Evolutionary conservation across 257 asterid genomes (phyloP).

Genomic region (Fraxinus quadrangulata): DNA sequence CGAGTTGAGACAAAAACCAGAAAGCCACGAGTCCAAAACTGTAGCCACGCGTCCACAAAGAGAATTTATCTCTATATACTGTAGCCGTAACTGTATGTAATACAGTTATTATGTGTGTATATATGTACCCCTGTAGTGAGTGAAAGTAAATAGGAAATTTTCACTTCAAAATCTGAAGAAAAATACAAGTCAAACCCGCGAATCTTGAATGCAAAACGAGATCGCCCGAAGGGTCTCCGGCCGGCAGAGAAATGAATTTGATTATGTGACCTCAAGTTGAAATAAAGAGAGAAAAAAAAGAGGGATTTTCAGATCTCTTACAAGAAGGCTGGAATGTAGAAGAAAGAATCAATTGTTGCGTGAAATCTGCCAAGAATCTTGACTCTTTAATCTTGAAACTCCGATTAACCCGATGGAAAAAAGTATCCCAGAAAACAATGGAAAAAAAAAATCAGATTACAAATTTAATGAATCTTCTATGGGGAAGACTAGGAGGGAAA

Average conservation of each 20-base stretch:
- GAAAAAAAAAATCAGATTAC: background rate
- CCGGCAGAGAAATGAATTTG: constrained; percentile 16
- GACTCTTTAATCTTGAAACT: constrained; percentile 23
- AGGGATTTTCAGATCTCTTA: constrained; percentile 32
- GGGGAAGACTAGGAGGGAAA: constrained; percentile 37
- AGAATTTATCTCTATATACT: constrained; percentile 8
- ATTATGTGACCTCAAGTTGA: constrained; percentile 24
- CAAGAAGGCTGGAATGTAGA: constrained; percentile 19
- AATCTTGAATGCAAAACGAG: constrained; percentile 2
- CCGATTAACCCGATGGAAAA: background rate
- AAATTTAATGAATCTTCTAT: constrained; percentile 4
- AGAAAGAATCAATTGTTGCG: constrained; percentile 28
- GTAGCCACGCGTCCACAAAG: constrained; percentile 35
- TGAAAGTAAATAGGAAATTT: background rate
- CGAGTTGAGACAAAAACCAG: constrained; percentile 15
- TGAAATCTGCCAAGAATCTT: constrained; percentile 31
- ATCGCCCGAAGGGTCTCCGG: constrained; percentile 30
- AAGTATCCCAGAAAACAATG: constrained; percentile 21
- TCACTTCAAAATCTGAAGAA: background rate
- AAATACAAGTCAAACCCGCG: background rate
- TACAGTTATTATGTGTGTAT: background rate
- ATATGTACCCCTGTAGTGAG: background rate
- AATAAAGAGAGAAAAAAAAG: background rate
- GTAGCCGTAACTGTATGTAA: background rate
- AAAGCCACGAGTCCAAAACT: constrained; percentile 20